A percentile compares a stretch with the other conserved stretches of the same genome.
Conservation (phyloP, 1,284 basidiomycete species). For the Pascua guehoae region DNA sequence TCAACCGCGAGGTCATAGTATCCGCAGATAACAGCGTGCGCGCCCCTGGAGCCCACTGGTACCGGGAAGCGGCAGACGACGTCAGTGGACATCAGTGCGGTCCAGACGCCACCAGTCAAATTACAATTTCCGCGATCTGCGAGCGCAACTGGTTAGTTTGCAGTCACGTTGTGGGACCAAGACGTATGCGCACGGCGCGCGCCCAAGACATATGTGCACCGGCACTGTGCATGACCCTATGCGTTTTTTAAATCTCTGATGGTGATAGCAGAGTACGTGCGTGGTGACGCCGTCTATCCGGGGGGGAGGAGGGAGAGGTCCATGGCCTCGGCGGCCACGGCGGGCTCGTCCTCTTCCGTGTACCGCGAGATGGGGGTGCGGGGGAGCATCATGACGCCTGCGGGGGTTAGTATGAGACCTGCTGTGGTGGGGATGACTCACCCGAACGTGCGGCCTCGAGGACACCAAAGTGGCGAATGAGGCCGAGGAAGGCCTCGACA, state of each 20-base stretch:
- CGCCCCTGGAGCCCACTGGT: too few relatives aligned
- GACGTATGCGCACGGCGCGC: too few relatives aligned
- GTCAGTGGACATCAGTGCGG: too few relatives aligned
- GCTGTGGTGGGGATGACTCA: conserved; percentile 41
- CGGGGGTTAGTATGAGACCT: conserved; percentile 47
- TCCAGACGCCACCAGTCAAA: too few relatives aligned
- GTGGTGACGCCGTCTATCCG: conserved; percentile 56
- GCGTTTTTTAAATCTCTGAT: neutral
- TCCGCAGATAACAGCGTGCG: too few relatives aligned
- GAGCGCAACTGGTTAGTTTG: too few relatives aligned
- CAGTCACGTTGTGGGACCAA: too few relatives aligned
- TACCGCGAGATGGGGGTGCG: conserved; percentile 75
- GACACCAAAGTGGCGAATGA: conserved; percentile 92
- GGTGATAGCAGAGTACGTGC: too few relatives aligned
- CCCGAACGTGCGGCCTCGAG: conserved; percentile 90
- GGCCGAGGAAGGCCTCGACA: conserved; percentile 87
- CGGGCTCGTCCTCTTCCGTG: conserved; percentile 60
- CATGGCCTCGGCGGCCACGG: conserved; percentile 57
- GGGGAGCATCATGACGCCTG: conserved; percentile 87
- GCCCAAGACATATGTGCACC: too few relatives aligned
- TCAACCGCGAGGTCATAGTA: too few relatives aligned
- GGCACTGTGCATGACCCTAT: neutral
- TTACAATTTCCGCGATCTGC: too few relatives aligned
- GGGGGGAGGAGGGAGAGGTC: conserved; percentile 87
- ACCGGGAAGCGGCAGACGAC: too few relatives aligned